Evolutionary conservation across 2,329 filamentous ascomycete genomes (phyloP).

Genomic region (Scedosporium minutisporum): DNA sequence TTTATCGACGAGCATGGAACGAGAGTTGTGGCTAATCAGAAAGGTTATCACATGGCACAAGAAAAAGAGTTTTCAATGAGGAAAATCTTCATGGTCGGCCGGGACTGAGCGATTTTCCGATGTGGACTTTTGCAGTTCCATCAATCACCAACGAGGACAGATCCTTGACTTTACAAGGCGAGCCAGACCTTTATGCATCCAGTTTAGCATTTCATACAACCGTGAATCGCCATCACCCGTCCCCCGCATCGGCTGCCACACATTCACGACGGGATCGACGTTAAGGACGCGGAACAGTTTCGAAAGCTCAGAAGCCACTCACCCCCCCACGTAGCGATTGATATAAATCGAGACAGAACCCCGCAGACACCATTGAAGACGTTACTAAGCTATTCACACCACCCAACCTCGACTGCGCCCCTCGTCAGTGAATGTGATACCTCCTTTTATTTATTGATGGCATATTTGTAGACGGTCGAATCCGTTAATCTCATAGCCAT

Average conservation of each 20-base stretch:
- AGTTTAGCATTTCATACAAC: not conserved
- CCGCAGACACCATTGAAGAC: not conserved
- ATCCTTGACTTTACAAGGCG: too few relatives aligned
- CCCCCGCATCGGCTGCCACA: not conserved
- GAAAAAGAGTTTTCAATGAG: not conserved
- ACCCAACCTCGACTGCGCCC: too few relatives aligned
- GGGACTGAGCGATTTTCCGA: not conserved
- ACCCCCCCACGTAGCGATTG: not conserved
- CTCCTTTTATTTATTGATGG: too few relatives aligned
- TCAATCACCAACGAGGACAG: too few relatives aligned
- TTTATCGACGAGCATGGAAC: constrained; percentile 20
- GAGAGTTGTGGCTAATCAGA: constrained; percentile 28
- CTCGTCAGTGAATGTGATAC: too few relatives aligned
- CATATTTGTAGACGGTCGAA: not conserved
- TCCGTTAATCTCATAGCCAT: constrained; percentile 11
- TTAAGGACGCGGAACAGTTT: not conserved
- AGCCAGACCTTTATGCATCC: too few relatives aligned
- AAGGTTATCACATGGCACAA: not conserved
- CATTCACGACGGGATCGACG: not conserved
- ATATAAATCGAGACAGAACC: not conserved
- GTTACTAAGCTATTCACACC: too few relatives aligned
- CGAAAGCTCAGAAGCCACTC: not conserved
- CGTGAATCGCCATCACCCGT: not conserved
- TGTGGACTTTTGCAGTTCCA: too few relatives aligned
- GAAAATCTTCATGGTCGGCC: not conserved